Base-by-base conservation (phyloP, 2,329 filamentous ascomycete genomes). In the Amauroascus verrucosus region DNA sequence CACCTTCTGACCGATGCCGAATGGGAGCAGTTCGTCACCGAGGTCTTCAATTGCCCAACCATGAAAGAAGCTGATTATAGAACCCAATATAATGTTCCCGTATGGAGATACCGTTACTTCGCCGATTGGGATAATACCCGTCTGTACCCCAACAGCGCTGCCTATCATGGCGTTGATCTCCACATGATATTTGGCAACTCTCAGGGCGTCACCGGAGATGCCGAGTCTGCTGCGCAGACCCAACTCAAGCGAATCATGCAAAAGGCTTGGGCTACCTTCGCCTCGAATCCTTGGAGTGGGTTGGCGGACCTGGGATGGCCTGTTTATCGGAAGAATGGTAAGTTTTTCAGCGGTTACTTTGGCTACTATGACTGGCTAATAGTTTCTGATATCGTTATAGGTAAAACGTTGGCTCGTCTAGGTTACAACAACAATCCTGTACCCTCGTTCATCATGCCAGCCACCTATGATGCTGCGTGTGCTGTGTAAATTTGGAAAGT, bases 161-260 rank as follows among this genome's bases (percentile, higher is more conserved):
- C 60, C n/a, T 61, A 61, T 50, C 59, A 61, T 24, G 56, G 56
- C 8, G 56, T 50, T 24, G 65, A 68, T 16, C 47, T 69, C 11
- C 54, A 59, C 1, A 61, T 63, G 61, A 50, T 68, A 7, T 67
- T 69, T 53, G 66, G 65, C 8, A 63, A 59, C 13, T 49, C 59
- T 13, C 56, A 54, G 16, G 61, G 62, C 47, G 64, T 64, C 4
- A 65, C 60, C 26, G 61, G 62, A 61, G 72, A 82, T 16, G 70
- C 76, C 61, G 83, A 82, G 72, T 82, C 79, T 7, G 76, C 79
- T 49, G 73, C 76, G 0, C 76, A 83, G 62, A 78, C 81, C 59
- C 72, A 73, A 61, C 44, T 56, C 7, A 62, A 57, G 30, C 54
- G 40, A 8, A 57, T 60, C 51, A 61, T 64, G 28, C 58, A 43